phyloP scores from a whole-genome alignment of 495 filamentous ascomycete genomes.

The Elasticomyces elasticus region DNA sequence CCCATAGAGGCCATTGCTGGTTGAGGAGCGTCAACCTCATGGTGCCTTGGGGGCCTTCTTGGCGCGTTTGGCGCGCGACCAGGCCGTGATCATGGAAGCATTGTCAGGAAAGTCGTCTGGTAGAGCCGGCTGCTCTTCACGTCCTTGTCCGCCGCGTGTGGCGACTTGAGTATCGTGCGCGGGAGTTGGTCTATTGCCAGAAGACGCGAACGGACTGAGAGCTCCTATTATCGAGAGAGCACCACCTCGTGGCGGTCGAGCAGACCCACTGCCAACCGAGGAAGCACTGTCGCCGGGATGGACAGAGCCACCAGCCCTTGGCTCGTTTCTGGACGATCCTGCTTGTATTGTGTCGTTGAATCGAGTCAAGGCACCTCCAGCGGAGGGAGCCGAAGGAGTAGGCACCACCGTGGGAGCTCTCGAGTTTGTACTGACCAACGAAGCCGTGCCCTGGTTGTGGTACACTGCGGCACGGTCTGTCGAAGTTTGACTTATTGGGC shows the following conservation, averaged over 20 bases:
- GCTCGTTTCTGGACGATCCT: not conserved
- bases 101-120: conserved; percentile 5
- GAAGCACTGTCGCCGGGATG: too few species aligned
- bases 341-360: not conserved
- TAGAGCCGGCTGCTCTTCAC: not conserved
- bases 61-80: too few species aligned
- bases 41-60: too few species aligned
- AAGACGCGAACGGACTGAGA: too few species aligned
- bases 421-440: not conserved
- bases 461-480: not conserved
- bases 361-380: not conserved
- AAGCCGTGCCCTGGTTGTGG: not conserved
- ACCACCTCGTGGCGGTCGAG: too few species aligned
- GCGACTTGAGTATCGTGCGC: too few species aligned
- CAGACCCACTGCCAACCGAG: too few species aligned
- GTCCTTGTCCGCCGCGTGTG: not conserved
- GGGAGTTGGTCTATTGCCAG: too few species aligned
- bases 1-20: too few species aligned
- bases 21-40: too few species aligned
- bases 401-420: not conserved
- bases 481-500: not conserved
- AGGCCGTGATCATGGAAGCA: conserved; percentile 1
- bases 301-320: not conserved
- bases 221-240: too few species aligned
- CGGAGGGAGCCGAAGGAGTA: not conserved